Conservation (phyloP, 495 filamentous ascomycete species). For the Sphaerosporella brunnea region DNA sequence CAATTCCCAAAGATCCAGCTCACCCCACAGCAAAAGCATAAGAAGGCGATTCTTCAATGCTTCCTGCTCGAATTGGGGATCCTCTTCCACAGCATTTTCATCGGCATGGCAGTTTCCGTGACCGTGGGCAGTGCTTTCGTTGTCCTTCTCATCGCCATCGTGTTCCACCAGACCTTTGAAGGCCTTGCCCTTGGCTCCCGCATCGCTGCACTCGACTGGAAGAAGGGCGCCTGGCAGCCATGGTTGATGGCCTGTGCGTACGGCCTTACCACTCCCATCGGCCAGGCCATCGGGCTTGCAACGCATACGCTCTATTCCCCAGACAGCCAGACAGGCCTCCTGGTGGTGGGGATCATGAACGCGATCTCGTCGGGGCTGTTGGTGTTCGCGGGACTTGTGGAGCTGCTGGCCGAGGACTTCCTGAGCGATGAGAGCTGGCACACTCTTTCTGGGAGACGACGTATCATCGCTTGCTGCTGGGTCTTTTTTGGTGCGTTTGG, state of each 20-base stretch:
- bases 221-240: constrained; percentile 33
- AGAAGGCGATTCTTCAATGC: constrained; percentile 55
- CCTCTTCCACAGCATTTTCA: constrained; percentile 74
- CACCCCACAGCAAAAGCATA: constrained; percentile 30
- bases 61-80: constrained; percentile 70
- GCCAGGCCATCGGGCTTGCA: constrained; percentile 41
- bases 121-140: constrained; percentile 44
- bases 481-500: constrained; percentile 58
- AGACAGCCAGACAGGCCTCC: constrained; percentile 42
- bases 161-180: constrained; percentile 55
- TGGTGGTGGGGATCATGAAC: constrained; percentile 53
- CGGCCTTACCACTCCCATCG: constrained; percentile 40
- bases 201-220: constrained; percentile 40
- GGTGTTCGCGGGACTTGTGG: constrained; percentile 80
- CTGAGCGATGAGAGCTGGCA: constrained; percentile 73
- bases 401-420: constrained; percentile 87
- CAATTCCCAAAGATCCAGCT: background rate
- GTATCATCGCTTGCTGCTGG: constrained; percentile 59
- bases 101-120: constrained; percentile 53
- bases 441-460: constrained; percentile 46
- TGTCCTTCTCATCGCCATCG: constrained; percentile 48
- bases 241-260: constrained; percentile 49
- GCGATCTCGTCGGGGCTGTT: constrained; percentile 50
- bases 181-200: constrained; percentile 49
- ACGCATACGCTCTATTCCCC: constrained; percentile 45